Evolutionary conservation across 2,329 filamentous ascomycete genomes (phyloP).

Genomic region (Chaetomium olivaceum): DNA sequence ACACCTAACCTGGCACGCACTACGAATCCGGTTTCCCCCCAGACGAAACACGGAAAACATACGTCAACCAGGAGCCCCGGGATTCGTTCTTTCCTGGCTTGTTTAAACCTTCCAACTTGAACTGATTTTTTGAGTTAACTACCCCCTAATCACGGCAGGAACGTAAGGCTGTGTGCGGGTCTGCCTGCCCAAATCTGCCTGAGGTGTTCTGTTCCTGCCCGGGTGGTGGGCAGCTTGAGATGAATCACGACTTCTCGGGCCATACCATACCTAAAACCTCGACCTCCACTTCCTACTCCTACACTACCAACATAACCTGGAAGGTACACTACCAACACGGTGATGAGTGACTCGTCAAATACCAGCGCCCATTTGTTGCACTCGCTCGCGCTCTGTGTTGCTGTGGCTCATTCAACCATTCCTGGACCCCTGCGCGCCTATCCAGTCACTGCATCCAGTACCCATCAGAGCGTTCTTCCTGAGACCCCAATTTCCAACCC

Average conservation of each 20-base stretch:
- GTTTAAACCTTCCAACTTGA: not conserved
- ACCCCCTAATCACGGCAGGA: not conserved
- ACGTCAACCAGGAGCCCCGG: too few relatives aligned
- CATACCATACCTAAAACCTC: not conserved
- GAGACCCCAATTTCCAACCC: slow-evolving; percentile 25
- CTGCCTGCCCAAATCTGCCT: not conserved
- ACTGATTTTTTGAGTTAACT: too few relatives aligned
- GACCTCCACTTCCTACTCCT: too few relatives aligned
- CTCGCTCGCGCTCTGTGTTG: not conserved
- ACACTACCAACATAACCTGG: not conserved
- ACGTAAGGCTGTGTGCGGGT: not conserved
- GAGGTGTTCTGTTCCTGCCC: not conserved
- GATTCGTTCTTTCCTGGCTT: slow-evolving; percentile 1
- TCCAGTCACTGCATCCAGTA: slow-evolving; percentile 10
- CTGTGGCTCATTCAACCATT: not conserved
- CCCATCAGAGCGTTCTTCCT: slow-evolving; percentile 8
- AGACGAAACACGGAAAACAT: not conserved
- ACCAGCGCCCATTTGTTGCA: slow-evolving; percentile 10
- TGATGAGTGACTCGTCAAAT: not conserved
- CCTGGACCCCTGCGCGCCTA: slow-evolving; percentile 4
- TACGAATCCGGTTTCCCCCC: not conserved
- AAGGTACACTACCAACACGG: not conserved
- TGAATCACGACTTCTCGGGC: slow-evolving; percentile 8
- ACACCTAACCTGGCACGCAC: not conserved
- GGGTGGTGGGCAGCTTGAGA: not conserved